phyloP scores from a whole-genome alignment of 352 stramenopile species.

The Detonula confervacea region DNA sequence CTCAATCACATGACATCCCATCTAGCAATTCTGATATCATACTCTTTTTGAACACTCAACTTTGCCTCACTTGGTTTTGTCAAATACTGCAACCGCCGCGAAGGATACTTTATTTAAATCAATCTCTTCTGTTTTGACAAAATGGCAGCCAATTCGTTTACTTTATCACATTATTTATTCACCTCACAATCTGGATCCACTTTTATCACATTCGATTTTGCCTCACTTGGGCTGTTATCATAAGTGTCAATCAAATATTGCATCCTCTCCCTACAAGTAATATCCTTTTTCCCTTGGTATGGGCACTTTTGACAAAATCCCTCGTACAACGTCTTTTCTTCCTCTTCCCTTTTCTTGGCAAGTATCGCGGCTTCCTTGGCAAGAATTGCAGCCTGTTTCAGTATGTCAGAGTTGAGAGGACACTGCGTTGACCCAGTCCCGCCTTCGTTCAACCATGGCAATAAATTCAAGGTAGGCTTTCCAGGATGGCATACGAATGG shows the following conservation, averaged over 20 bases:
- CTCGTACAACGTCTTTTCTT: background rate
- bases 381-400: background rate
- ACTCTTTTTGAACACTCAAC: too few relatives aligned
- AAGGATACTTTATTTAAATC: constrained; percentile 14
- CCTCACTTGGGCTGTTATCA: constrained; percentile 15
- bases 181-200: constrained; percentile 29
- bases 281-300: constrained; percentile 14
- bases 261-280: constrained; percentile 21
- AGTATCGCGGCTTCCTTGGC: background rate
- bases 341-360: constrained; percentile 18
- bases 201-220: constrained; percentile 32
- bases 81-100: too few relatives aligned
- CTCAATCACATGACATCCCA: background rate
- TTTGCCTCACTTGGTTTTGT: too few relatives aligned
- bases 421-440: constrained; percentile 50
- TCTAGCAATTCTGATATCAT: too few relatives aligned
- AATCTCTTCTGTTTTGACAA: constrained; percentile 6
- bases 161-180: constrained; percentile 9
- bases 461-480: constrained; percentile 52
- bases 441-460: constrained; percentile 53
- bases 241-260: constrained; percentile 44
- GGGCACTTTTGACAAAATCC: constrained; percentile 34
- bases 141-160: too few relatives aligned
- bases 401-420: constrained; percentile 8
- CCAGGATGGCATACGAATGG: constrained; percentile 52